Evolutionary conservation across 1,284 basidiomycete genomes (phyloP), one percentile per base, ranked within the genome.

Genomic region (Puccinia polysora): DNA sequence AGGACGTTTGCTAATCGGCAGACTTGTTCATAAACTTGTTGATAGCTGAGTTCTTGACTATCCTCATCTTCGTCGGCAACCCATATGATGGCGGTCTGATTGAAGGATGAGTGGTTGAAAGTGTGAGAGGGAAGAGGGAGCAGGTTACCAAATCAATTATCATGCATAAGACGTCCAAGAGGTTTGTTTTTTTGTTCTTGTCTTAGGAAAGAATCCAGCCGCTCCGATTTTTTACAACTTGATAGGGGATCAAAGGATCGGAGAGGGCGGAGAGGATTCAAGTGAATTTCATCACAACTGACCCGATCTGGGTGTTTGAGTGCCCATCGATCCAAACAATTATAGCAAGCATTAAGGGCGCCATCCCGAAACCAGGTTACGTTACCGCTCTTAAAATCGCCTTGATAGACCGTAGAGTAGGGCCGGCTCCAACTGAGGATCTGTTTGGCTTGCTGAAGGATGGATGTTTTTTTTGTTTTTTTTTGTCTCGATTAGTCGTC

Each of bases 271-370:
- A 62, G 60, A 45, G 14, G 30, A 18, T 25, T 36, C 73, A 36
- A 25, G 55, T 8, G 32, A 69, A 30, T 49, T 14, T 28, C 49
- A 38, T 60, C n/a, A 30, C 30, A 12, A 74, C 81, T 73, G 75
- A 89, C 90, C 84, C 90, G 92, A 80, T 97, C 83, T 0, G 95
- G 95, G 78, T 92, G 83, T 80, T 88, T 87, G 83, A 89, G 92
- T 43, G 90, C 92, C 89, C 90, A 92, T 75, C 96, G 87, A 81
- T 98, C 96, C 73, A 98, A 90, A 79, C 92, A 96, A 83, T 98
- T 98, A 85, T 98, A 98, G 8, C 91, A 87, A 1, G 90, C 95
- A 73, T 82, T 82, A 75, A 82, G 77, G 68, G 60, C 69, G 12
- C 81, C 81, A 74, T 82, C 81, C 40, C 80, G 79, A 77, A 98